A percentile compares a stretch with the other conserved stretches of the same genome.
These are phyloP conservation scores for Passiflora organensis DNA, from an alignment of 345 rosid genomes.

Conservation along the genomic window DNA sequence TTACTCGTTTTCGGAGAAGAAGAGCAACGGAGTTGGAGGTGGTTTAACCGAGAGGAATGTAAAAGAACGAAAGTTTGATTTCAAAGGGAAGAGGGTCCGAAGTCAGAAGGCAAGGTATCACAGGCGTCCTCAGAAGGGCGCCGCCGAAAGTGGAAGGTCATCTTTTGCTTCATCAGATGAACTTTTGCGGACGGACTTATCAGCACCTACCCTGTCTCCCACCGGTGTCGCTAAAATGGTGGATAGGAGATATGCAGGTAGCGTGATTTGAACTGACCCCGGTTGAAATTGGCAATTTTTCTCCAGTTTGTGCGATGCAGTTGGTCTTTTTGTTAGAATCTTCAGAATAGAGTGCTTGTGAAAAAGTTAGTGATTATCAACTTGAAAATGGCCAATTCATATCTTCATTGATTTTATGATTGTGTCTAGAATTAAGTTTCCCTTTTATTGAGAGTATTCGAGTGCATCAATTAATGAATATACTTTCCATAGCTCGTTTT, in stretches of 20 bases:
- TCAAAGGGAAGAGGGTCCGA: constrained; percentile 24
- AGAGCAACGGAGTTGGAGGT: constrained; percentile 14
- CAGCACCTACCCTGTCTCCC: constrained; percentile 26
- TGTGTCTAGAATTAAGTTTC: no score
- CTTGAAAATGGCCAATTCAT: no score
- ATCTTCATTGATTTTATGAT: no score
- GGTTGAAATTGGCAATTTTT: no score
- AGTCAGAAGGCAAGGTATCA: constrained; percentile 32
- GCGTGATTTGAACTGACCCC: constrained; percentile 11
- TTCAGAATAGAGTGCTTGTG: no score
- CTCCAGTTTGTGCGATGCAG: no score
- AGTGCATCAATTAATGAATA: no score
- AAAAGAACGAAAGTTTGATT: constrained; percentile 33
- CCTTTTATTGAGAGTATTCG: no score
- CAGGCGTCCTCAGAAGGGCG: constrained; percentile 34
- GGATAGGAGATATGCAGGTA: constrained; percentile 21
- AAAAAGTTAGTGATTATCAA: no score
- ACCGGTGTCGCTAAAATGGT: constrained; percentile 18
- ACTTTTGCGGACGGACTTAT: constrained; percentile 18
- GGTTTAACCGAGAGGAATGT: constrained; percentile 10
- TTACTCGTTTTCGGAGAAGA: constrained; percentile 17
- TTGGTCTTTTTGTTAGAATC: no score
- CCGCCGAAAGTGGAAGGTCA: constrained; percentile 19
- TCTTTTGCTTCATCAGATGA: constrained; percentile 36
- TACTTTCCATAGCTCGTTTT: no score